These are phyloP conservation scores for Diaporthe citrichinensis DNA, from an alignment of 2,329 filamentous ascomycete genomes.

Conservation along the genomic window DNA sequence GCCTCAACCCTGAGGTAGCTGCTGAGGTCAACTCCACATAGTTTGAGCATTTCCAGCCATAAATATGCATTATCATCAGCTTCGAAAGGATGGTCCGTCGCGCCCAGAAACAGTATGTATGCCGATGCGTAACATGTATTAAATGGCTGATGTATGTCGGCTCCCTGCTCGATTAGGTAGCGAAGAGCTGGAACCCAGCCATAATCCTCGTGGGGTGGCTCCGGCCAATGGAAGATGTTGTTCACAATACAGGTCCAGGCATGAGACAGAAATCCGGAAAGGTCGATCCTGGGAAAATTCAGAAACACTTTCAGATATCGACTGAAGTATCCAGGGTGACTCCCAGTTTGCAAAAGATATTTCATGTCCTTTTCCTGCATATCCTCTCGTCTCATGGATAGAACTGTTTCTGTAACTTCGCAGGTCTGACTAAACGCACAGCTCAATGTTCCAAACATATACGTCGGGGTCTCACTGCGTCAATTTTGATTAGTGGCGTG, in stretches of 20 bases:
- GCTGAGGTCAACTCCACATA: not conserved
- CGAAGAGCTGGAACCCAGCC: not conserved
- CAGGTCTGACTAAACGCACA: too few species aligned
- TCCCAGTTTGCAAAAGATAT: not conserved
- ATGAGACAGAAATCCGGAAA: accelerated
- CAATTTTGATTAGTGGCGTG: too few species aligned
- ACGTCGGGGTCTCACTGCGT: too few species aligned
- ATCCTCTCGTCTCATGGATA: not conserved
- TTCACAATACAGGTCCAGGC: not conserved
- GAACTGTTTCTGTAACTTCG: not conserved
- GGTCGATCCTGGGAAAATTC: not conserved
- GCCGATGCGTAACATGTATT: not conserved
- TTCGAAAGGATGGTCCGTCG: not conserved
- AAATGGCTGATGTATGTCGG: not conserved
- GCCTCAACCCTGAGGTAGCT: not conserved
- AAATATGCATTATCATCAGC: not conserved
- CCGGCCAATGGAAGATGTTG: not conserved
- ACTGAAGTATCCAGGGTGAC: not conserved
- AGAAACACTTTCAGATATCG: not conserved
- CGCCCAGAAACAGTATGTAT: accelerated
- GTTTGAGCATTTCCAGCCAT: not conserved
- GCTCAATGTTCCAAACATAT: too few species aligned
- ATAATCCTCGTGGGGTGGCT: too few species aligned
- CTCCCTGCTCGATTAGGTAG: not conserved
- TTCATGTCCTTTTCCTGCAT: not conserved